Evolutionary conservation across 768 basidiomycete genomes (phyloP).

Genomic region (Kwoniella europaea): DNA sequence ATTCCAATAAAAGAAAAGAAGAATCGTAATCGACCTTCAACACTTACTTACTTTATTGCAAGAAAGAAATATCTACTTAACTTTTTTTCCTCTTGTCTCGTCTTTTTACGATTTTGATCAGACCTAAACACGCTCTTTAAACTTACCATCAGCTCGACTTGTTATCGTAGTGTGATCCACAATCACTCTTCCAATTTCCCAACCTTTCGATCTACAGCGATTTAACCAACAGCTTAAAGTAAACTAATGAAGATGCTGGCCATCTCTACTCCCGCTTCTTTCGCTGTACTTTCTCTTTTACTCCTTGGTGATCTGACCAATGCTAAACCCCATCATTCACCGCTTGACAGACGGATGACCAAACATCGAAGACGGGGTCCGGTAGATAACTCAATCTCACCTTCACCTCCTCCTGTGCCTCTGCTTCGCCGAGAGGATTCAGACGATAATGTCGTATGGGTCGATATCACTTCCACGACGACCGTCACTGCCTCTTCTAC

Average conservation of each 20-base stretch:
- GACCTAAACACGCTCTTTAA: background rate
- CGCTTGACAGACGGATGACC: background rate
- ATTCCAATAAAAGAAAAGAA: background rate
- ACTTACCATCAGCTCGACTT: background rate
- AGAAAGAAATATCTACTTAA: background rate
- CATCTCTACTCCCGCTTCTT: conserved; percentile 14
- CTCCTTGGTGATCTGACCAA: conserved; percentile 4
- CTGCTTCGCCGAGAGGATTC: background rate
- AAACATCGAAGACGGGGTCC: background rate
- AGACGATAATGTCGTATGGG: conserved; percentile 6
- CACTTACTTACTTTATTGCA: background rate
- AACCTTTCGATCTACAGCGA: too few relatives aligned
- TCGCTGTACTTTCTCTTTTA: conserved; percentile 9
- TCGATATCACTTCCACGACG: background rate
- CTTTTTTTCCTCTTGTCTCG: background rate
- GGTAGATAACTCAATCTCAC: background rate
- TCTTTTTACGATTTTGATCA: background rate
- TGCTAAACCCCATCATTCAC: conserved; percentile 11
- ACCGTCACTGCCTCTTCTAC: conserved; percentile 7
- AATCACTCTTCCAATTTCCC: background rate
- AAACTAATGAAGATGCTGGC: conserved; percentile 19
- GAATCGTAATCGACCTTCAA: background rate
- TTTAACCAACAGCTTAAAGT: background rate
- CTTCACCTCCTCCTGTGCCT: background rate
- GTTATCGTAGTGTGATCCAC: background rate